Base-by-base conservation (phyloP, 2,329 filamentous ascomycete species). In the Xylariaceae sp. region DNA sequence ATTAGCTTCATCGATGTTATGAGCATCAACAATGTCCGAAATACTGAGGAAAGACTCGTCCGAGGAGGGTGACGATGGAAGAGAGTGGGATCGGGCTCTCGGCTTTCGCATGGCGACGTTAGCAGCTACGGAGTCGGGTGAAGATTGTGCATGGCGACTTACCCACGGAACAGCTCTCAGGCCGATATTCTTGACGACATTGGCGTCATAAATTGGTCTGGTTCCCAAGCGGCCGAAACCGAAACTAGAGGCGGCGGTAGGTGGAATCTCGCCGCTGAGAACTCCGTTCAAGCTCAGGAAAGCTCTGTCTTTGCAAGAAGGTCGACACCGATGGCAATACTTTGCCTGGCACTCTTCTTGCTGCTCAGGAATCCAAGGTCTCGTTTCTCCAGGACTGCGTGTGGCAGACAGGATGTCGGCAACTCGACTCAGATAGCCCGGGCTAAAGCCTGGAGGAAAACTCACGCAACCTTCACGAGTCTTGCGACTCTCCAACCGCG, bases 231-330 rank as follows among this genome's bases (percentile, higher is more conserved):
- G 51, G 37, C 74, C 67, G 44, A 81, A 81, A 12, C 76, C 72
- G 48, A 69, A 80, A 1, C 74, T 77, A 2, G 65, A 62, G 6
- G 71, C 72, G 4, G 69, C 72, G 4, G 68, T 71, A 4, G 74
- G 65, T 1, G 69, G 67, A 3, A 79, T 60, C 36, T 78, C 72
- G 6, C 67, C 74, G 17, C 71, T 57, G n/a, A 63, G 55, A 17
- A 81, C 61, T 3, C 66, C 71, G 45, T 76, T 57, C 15, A 81
- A 60, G 48, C 72, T 74, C 17, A 80, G 57, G 44, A 62, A 76
- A 1, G 68, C 55, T 19, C 76, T 69, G 12, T 71, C 64, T 17
- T 60, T 55, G 19, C 61, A 66, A 1, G 56, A 59, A 4, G 67
- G 67, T 3, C 74, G 70, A 48, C 78, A 81, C 6, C 43, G 45